phyloP scores from a whole-genome alignment of 306 rosid species.

The Medicago truncatula region DNA sequence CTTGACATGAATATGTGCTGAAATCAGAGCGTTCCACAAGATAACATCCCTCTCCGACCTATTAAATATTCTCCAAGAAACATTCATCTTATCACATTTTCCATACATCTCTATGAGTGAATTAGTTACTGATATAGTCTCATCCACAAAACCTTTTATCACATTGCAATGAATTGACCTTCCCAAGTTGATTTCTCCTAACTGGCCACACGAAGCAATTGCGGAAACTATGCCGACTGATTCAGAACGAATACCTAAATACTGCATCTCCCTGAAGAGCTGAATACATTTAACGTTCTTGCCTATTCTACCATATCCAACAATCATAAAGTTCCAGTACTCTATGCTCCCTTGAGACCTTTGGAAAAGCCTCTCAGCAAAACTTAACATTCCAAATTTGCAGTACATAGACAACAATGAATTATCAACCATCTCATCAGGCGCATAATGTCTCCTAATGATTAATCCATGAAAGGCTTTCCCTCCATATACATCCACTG shows the following conservation, averaged over 20 bases:
- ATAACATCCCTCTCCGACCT: conserved; percentile 47
- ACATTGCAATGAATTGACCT: conserved; percentile 68
- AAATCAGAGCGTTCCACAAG: conserved; percentile 80
- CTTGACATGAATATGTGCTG: conserved; percentile 56
- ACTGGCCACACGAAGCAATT: conserved; percentile 61
- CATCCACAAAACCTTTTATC: conserved; percentile 54
- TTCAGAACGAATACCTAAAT: conserved; percentile 52
- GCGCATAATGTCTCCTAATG: conserved; percentile 47
- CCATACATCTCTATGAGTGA: conserved; percentile 82
- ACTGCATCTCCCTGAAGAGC: conserved; percentile 65
- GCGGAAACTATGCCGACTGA: conserved; percentile 56
- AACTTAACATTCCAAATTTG: conserved; percentile 63
- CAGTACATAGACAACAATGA: conserved; percentile 72
- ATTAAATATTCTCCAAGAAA: conserved; percentile 60
- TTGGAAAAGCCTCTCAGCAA: conserved; percentile 65
- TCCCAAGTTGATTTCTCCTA: conserved; percentile 55
- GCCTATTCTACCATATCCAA: conserved; percentile 59
- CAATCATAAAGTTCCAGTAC: conserved; percentile 65
- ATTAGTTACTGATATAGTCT: conserved; percentile 51
- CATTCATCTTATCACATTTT: conserved; percentile 56
- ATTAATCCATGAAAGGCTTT: conserved; percentile 74
- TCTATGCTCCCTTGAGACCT: conserved; percentile 43
- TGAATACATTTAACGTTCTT: conserved; percentile 49
- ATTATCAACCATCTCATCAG: conserved; percentile 49
- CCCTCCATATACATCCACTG: conserved; percentile 49